Evolutionary conservation across 257 asterid genomes (phyloP).

Genomic region (Forsythia suspensa): DNA sequence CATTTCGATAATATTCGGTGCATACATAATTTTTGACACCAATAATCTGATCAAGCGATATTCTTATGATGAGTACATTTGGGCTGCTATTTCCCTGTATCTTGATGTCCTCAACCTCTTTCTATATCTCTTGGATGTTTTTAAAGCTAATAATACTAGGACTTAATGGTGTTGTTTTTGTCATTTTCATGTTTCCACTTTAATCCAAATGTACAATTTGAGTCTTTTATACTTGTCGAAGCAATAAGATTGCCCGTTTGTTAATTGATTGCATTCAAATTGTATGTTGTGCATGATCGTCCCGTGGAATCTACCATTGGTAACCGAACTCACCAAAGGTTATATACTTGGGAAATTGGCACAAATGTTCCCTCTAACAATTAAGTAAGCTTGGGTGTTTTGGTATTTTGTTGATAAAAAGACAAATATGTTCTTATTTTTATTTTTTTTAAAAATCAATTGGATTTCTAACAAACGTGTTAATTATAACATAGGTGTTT

Average conservation of each 20-base stretch:
- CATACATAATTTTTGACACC: slow-evolving; percentile 52
- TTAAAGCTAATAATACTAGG: slow-evolving; percentile 22
- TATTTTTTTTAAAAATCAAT: too few relatives aligned
- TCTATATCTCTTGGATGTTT: slow-evolving; percentile 28
- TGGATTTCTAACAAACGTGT: too few relatives aligned
- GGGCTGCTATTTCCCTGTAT: slow-evolving; percentile 58
- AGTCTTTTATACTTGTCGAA: background rate
- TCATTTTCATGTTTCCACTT: background rate
- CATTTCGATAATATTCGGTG: slow-evolving; percentile 40
- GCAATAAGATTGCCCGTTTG: background rate
- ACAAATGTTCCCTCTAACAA: too few relatives aligned
- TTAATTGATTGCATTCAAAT: background rate
- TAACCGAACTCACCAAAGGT: too few relatives aligned
- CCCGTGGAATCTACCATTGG: too few relatives aligned
- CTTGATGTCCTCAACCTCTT: slow-evolving; percentile 59
- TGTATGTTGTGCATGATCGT: too few relatives aligned
- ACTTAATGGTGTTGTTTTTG: slow-evolving; percentile 1
- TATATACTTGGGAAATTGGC: too few relatives aligned
- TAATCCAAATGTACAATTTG: background rate
- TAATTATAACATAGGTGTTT: too few relatives aligned
- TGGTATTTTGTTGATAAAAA: too few relatives aligned
- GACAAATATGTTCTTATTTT: too few relatives aligned
- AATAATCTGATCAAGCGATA: slow-evolving; percentile 48
- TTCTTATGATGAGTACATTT: slow-evolving; percentile 52
- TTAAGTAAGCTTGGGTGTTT: too few relatives aligned